Base-by-base conservation (phyloP, 2,329 filamentous ascomycete species). In the Fusarium armeniacum region DNA sequence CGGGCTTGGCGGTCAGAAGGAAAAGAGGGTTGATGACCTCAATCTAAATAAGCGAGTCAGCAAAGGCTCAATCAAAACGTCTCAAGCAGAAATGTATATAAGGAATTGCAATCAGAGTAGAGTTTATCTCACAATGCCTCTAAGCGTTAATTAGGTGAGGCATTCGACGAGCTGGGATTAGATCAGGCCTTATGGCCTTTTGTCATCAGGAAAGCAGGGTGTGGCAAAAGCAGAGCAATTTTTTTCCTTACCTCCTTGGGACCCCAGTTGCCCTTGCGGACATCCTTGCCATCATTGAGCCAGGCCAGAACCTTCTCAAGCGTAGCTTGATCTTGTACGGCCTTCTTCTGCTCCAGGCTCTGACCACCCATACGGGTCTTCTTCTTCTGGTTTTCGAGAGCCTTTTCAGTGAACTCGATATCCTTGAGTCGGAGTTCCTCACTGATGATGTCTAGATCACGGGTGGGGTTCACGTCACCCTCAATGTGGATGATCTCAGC, bases 151-250 rank as follows among this genome's bases (percentile, higher is more conserved):
- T 83, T 82, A 83, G 80, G 83, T 87, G 90, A 92, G 91, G 89
- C 87, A 89, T 91, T 98, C 95, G 91, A 97, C 92, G 96, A 99
- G 96, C 96, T 99, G 96, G 96, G 96, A 93, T 97, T 94, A 92
- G 86, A 87, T 94, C 92, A 92, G 94, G 93, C 93, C 87, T 24
- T 83, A 85, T 85, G 87, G 93, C 94, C 96, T 91, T 97, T 97
- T 91, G 90, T 98, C 96, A 98, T 98, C 96, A 97, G 91, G 76
- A 84, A 89, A 75, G 73, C 70, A 59, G 22, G 33, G 13, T 20
- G 22, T 38, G 26, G 40, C 66, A 73, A 53, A 63, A 46, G 36
- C 32, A 55, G 44, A 58, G 62, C 38, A 62, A 58, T 69, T 69
- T 62, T 46, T 69, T 62, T 46, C 47, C 91, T 83, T 92, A 98